Evolutionary conservation across 2,329 filamentous ascomycete genomes (phyloP).

Genomic region (Trichophyton benhamiae): DNA sequence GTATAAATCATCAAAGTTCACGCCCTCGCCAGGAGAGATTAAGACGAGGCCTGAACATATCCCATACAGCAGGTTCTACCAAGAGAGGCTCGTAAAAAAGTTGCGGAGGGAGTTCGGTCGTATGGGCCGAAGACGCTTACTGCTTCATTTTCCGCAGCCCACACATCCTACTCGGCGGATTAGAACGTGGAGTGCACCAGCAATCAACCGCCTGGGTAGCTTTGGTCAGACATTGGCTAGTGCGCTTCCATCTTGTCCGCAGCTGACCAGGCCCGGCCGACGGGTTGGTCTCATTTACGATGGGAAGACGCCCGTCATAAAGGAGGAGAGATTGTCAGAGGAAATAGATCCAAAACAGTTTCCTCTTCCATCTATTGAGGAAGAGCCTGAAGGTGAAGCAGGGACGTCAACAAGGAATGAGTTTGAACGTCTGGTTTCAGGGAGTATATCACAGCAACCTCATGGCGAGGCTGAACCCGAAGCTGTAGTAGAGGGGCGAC

Average conservation of each 20-base stretch:
- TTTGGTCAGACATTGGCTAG: not conserved
- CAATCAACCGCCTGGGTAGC: not conserved
- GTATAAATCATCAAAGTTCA: not conserved
- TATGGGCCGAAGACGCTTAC: not conserved
- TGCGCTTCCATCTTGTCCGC: slow-evolving; percentile 2
- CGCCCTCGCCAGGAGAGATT: not conserved
- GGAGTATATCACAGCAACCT: not conserved
- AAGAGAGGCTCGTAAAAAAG: not conserved
- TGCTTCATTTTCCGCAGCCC: not conserved
- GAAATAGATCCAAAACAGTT: not conserved
- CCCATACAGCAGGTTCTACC: not conserved
- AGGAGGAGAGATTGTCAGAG: not conserved
- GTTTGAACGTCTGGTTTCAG: not conserved
- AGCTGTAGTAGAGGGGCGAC: not conserved
- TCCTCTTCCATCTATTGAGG: not conserved
- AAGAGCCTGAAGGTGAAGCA: not conserved
- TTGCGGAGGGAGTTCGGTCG: not conserved
- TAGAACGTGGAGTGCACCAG: slow-evolving; percentile 7
- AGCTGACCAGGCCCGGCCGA: slow-evolving; percentile 9
- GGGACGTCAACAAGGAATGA: not conserved
- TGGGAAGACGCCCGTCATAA: not conserved
- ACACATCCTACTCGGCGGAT: slow-evolving; percentile 3
- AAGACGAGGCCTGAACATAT: not conserved
- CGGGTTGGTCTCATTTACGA: not conserved
- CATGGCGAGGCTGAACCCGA: not conserved